phyloP scores from a whole-genome alignment of 495 filamentous ascomycete genomes.

The Neurospora sp. region DNA sequence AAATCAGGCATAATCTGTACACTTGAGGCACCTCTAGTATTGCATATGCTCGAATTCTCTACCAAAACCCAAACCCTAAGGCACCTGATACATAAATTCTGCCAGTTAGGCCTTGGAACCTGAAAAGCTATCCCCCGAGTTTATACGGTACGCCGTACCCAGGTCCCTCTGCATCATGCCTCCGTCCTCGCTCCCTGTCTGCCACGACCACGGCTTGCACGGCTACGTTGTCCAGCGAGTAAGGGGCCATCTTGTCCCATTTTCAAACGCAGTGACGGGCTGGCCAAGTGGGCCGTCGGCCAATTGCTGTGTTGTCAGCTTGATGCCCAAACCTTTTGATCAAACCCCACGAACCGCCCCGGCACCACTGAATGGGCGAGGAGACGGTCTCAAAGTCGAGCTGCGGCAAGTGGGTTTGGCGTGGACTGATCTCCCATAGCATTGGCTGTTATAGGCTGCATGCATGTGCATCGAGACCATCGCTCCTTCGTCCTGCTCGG shows the following conservation, averaged over 20 bases:
- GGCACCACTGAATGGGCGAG: not conserved
- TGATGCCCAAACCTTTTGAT: not conserved
- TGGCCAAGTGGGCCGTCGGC: not conserved
- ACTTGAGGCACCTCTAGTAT: too few relatives aligned
- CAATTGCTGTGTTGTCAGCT: conserved; percentile 1
- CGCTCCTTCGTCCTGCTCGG: not conserved
- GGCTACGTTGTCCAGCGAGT: not conserved
- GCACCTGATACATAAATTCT: too few relatives aligned
- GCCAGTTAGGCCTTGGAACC: too few relatives aligned
- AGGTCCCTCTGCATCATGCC: not conserved
- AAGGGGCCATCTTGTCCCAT: not conserved
- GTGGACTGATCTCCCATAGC: not conserved
- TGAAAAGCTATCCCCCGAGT: too few relatives aligned
- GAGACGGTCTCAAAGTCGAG: not conserved
- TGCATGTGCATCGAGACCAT: not conserved
- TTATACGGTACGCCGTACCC: not conserved
- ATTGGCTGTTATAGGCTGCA: not conserved
- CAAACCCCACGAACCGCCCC: not conserved
- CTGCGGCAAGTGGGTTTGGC: not conserved
- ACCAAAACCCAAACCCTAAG: too few relatives aligned
- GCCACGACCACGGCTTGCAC: not conserved
- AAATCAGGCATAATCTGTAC: too few relatives aligned
- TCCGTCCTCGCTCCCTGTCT: not conserved
- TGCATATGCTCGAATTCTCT: too few relatives aligned
- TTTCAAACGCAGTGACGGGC: not conserved